A percentile compares a stretch with the other conserved stretches of the same genome.
Evolutionary conservation across 495 filamentous ascomycete genomes (phyloP).

Genomic region (Penicillium diatomitis): DNA sequence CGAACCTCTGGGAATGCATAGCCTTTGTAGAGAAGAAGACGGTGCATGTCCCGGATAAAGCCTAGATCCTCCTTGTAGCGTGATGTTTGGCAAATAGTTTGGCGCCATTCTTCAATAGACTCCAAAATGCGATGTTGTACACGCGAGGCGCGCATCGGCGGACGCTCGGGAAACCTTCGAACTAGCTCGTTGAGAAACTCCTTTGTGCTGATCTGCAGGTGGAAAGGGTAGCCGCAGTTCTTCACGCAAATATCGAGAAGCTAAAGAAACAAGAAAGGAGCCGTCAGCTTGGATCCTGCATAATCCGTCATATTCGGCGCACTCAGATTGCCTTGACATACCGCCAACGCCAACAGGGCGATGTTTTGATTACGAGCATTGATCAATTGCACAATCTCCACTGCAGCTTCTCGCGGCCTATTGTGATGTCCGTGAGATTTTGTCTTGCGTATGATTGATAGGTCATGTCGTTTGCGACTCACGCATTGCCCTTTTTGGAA

Average conservation of each 20-base stretch:
- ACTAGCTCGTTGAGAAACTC: constrained; percentile 99
- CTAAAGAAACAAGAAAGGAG: constrained; percentile 29
- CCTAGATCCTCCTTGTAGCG: constrained; percentile 95
- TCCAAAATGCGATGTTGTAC: constrained; percentile 91
- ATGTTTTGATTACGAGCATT: constrained; percentile 97
- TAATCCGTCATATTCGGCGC: constrained; percentile 7
- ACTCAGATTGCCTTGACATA: constrained; percentile 21
- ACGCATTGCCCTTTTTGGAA: constrained; percentile 92
- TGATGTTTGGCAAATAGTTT: constrained; percentile 95
- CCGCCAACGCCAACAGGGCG: constrained; percentile 72
- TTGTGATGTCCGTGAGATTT: not conserved
- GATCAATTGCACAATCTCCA: constrained; percentile 88
- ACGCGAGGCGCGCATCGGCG: constrained; percentile 72
- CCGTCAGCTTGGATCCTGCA: constrained; percentile 16
- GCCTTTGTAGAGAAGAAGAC: constrained; percentile 89
- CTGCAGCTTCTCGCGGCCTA: constrained; percentile 85
- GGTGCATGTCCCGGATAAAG: constrained; percentile 96
- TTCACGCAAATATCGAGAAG: constrained; percentile 98
- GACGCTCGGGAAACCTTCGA: constrained; percentile 87
- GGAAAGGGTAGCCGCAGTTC: constrained; percentile 98
- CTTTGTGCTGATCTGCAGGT: constrained; percentile 96
- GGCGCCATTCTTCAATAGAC: constrained; percentile 96
- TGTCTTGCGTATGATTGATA: constrained; percentile 8
- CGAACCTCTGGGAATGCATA: constrained; percentile 90
- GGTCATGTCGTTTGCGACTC: constrained; percentile 21